phyloP scores from a whole-genome alignment of 2,329 filamentous ascomycete species.

The Colletotrichum sojae region DNA sequence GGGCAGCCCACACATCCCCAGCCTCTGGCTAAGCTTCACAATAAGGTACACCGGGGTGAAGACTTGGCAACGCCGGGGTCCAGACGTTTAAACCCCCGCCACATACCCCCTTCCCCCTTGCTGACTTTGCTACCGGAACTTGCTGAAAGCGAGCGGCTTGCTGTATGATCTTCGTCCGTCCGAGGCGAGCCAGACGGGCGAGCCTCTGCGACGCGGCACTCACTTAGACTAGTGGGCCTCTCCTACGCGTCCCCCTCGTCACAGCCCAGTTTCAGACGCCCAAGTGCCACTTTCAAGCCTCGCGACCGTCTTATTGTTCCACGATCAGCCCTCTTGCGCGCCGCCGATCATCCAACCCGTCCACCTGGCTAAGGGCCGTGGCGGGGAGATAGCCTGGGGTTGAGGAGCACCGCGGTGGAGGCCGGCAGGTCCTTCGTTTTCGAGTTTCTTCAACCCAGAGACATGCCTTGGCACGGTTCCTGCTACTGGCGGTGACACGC shows the following conservation, averaged over 20 bases:
- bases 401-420: not conserved
- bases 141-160: constrained; percentile 30
- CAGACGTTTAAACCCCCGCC: constrained; percentile 15
- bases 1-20: constrained; percentile 12
- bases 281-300: constrained; percentile 12
- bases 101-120: constrained; percentile 27
- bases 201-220: constrained; percentile 28
- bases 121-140: constrained; percentile 39
- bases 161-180: constrained; percentile 37
- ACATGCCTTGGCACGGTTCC: constrained; percentile 27
- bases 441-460: not conserved
- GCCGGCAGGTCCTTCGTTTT: constrained; percentile 6
- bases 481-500: constrained; percentile 28
- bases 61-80: constrained; percentile 33
- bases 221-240: constrained; percentile 34
- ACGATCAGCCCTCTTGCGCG: constrained; percentile 30
- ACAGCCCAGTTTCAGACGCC: constrained; percentile 39
- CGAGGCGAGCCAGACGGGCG: not conserved
- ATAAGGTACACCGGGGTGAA: constrained; percentile 39
- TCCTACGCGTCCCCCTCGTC: constrained; percentile 36
- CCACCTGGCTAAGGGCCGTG: constrained; percentile 2
- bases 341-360: constrained; percentile 15
- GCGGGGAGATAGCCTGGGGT: constrained; percentile 9
- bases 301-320: not conserved
- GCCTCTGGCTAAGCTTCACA: constrained; percentile 30